Conservation (phyloP, 208 protist species). For the Trypanosoma rangeli region DNA sequence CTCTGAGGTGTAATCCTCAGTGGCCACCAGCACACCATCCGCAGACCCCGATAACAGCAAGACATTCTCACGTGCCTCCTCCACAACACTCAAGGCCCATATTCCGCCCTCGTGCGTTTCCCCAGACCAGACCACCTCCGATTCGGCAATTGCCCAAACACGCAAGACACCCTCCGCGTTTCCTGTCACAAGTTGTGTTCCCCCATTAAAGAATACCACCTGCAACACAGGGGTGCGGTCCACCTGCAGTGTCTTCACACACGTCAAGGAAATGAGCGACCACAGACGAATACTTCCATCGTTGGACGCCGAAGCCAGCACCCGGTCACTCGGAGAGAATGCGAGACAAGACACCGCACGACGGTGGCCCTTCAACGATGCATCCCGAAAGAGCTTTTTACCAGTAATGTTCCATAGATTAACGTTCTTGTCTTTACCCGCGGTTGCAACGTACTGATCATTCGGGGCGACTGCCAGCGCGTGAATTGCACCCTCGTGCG, state of each 20-base stretch:
- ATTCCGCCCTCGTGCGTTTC: slow-evolving; percentile 86
- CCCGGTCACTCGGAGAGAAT: slow-evolving; percentile 83
- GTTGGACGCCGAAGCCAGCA: slow-evolving; percentile 84
- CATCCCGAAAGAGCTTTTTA: slow-evolving; percentile 80
- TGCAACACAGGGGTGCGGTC: slow-evolving; percentile 80
- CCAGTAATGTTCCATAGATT: slow-evolving; percentile 80
- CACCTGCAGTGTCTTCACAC: slow-evolving; percentile 83
- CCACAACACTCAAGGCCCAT: slow-evolving; percentile 74
- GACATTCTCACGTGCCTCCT: slow-evolving; percentile 41
- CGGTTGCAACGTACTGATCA: slow-evolving; percentile 89
- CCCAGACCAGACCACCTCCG: slow-evolving; percentile 77
- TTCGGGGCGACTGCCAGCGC: slow-evolving; percentile 80
- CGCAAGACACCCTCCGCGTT: slow-evolving; percentile 89
- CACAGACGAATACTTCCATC: slow-evolving; percentile 89
- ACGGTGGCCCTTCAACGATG: slow-evolving; percentile 80
- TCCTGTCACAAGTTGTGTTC: slow-evolving; percentile 82
- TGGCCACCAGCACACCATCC: slow-evolving; percentile 81
- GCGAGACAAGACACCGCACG: slow-evolving; percentile 71
- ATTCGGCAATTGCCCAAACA: slow-evolving; percentile 85
- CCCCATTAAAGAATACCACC: slow-evolving; percentile 85
- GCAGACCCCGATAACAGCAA: slow-evolving; percentile 79
- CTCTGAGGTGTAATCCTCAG: slow-evolving; percentile 91
- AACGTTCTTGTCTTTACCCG: slow-evolving; percentile 87
- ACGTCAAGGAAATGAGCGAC: slow-evolving; percentile 81
- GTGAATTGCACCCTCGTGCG: slow-evolving; percentile 81